Base-by-base conservation (phyloP, 164 flowering plant genomes). In the Chloranthus sessilifolius region DNA sequence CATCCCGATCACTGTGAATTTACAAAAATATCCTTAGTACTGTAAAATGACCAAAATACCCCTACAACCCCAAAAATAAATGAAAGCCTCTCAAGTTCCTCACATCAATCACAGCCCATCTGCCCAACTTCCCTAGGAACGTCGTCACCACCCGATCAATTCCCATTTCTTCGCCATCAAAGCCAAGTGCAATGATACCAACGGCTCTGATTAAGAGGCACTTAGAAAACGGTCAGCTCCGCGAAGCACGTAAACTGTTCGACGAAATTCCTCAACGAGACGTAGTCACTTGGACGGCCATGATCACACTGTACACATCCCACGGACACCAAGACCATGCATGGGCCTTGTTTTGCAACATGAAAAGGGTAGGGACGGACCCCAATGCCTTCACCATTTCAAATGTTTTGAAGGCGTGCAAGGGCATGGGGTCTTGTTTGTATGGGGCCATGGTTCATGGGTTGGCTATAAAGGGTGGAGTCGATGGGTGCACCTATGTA, bases 221-320 rank as follows among this genome's bases (percentile, higher is more conserved):
- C 51, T 76, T 66, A 24, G 64, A 60, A 1, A 63, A 53, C 6
- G 86, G 89, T 6, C 31, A 53, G 3, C 28, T 74, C 5, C 34
- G 44, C 1, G 74, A 81, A 50, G 97, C 94, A 37, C 83, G 82
- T 15, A 23, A 3, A 2, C 47, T 85, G 84, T 85, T 89, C 62
- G 88, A 86, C 38, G 82, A 84, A 79, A 79, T 87, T 71, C 76
- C 85, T 52, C 70, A 80, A 0, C 58, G 77, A 65, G 95, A 87
- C 35, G 83, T 90, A 4, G 85, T 91, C 34, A 54, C 88, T 3
- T 87, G 98, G 98, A 83, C 96, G 0, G 73, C 79, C 49, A 77
- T 88, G 92, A 79, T 91, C 9, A 16, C 80, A 1, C 95, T 90
- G 11, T 82, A 77, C 71, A 59, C 83, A 1, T 73, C 77, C 5